Evolutionary conservation across 768 basidiomycete species (phyloP), one percentile per base, ranked within the genome.

Genomic region (Cystofilobasidium capitatum): DNA sequence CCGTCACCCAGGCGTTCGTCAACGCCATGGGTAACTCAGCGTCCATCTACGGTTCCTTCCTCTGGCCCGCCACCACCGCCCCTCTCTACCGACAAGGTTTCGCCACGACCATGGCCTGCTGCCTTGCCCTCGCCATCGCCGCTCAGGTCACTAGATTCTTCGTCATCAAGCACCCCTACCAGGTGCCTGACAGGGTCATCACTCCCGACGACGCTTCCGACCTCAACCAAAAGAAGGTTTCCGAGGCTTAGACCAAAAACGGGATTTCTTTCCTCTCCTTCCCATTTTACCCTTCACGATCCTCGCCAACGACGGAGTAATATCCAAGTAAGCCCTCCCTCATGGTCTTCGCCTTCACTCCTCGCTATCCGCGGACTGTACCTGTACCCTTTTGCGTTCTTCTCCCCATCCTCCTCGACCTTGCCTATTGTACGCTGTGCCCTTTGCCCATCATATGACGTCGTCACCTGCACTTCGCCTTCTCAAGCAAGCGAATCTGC

Each of bases 11-110:
- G 60, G 76, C 75, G 9, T 64, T 76, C 29, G 75, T 76, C 72
- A 77, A 77, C 68, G 73, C 74, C 12, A 64, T 75, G 39, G 63
- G 63, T 20, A 65, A 65, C 54, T 40, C 55, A 24, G 64, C 67
- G 8, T 45, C 72, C 17, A 77, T 77, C 71, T 76, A 76, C 70
- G 75, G 76, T 61, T 72, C 73, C 49, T 77, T 76, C 73, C 73
- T 76, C 24, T 77, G 76, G 75, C 75, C 75, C 3, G 39, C 71
- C 13, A 75, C 62, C 5, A 74, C 75, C 47, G 72, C 73, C 2
- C 75, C 75, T 9, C 62, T 73, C 29, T 76, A 76, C 61, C 72
- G 74, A 42, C 74, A 73, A 39, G 76, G 76, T 1, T 77, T 77
- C 71, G 68, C 73, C 4, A 74, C 74, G 10, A 77, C 75, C 8